Percentiles rank a stretch among this genome's conserved stretches.
phyloP scores from a whole-genome alignment of 2,329 filamentous ascomycete genomes.

The Penicillium vulpinum region DNA sequence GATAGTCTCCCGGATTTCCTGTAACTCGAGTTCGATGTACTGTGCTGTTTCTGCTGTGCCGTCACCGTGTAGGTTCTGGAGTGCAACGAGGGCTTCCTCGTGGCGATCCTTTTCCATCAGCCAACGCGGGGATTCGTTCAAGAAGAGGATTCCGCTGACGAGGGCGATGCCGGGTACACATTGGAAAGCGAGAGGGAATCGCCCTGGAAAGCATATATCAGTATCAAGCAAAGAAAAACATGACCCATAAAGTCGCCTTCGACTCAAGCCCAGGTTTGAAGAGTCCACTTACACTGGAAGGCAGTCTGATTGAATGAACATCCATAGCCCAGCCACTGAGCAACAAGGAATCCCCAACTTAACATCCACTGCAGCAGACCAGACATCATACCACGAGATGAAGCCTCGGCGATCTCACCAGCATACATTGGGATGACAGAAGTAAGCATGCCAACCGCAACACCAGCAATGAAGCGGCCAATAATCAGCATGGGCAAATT shows the following conservation, averaged over 20 bases:
- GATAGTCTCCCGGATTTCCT: constrained; percentile 43
- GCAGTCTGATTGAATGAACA: constrained; percentile 26
- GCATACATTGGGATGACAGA: constrained; percentile 33
- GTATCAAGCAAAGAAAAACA: no score
- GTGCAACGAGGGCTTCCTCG: constrained; percentile 20
- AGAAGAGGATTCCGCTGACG: constrained; percentile 30
- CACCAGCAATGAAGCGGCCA: constrained; percentile 32
- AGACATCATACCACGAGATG: constrained; percentile 32
- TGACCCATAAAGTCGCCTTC: no score
- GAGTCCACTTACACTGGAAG: constrained; percentile 14
- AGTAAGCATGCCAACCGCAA: constrained; percentile 30
- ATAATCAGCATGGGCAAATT: constrained; percentile 31
- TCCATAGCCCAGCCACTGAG: constrained; percentile 43
- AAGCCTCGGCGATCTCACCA: constrained; percentile 35
- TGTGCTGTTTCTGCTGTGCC: constrained; percentile 19
- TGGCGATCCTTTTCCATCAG: constrained; percentile 28
- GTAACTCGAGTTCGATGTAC: constrained; percentile 42
- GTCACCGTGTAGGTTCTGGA: constrained; percentile 19
- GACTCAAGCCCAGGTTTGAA: background rate
- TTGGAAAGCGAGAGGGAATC: constrained; percentile 47
- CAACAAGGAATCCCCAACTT: constrained; percentile 40
- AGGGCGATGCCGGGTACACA: constrained; percentile 40
- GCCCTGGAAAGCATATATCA: constrained; percentile 14
- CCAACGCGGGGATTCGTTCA: constrained; percentile 32
- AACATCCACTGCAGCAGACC: constrained; percentile 38